A percentile compares a stretch with the other conserved stretches of the same genome.
phyloP scores from a whole-genome alignment of 2,329 filamentous ascomycete species.

The Fusarium goolgardi region DNA sequence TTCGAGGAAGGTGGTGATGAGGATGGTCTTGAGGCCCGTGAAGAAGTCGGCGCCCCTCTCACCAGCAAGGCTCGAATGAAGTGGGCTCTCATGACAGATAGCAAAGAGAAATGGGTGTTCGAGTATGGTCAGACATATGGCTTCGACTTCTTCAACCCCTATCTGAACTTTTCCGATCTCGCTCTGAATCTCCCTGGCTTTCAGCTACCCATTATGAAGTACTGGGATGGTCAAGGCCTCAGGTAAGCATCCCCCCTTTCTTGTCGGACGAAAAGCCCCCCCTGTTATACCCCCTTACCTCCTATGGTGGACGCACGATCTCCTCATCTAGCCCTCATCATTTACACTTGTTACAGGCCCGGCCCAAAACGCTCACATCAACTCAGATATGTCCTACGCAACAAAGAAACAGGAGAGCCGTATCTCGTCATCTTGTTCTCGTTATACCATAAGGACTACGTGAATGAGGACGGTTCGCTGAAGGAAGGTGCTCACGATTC shows the following conservation, averaged over 20 bases:
- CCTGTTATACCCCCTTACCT: neutral
- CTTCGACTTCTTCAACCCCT: constrained; percentile 87
- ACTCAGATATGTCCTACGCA: constrained; percentile 92
- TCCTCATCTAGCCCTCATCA: constrained; percentile 28
- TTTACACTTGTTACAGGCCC: constrained; percentile 46
- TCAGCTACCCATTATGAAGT: constrained; percentile 77
- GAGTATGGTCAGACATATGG: constrained; percentile 64
- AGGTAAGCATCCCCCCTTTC: constrained; percentile 64
- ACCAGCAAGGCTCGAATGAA: constrained; percentile 67
- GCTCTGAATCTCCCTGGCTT: constrained; percentile 78
- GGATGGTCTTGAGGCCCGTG: constrained; percentile 60
- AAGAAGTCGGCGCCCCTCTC: constrained; percentile 62
- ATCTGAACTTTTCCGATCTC: constrained; percentile 84
- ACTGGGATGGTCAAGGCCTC: constrained; percentile 82
- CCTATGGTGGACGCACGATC: neutral
- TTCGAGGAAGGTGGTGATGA: constrained; percentile 76
- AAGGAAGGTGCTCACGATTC: constrained; percentile 56
- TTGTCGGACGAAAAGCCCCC: neutral
- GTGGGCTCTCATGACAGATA: constrained; percentile 64
- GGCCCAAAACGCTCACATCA: constrained; percentile 76
- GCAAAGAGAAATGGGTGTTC: constrained; percentile 66
- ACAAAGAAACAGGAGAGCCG: constrained; percentile 76
- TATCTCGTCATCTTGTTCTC: constrained; percentile 87
- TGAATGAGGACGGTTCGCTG: constrained; percentile 68
- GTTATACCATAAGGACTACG: constrained; percentile 75